Base-by-base conservation (phyloP, 2,329 filamentous ascomycete genomes). In the Emydomyces testavorans region DNA sequence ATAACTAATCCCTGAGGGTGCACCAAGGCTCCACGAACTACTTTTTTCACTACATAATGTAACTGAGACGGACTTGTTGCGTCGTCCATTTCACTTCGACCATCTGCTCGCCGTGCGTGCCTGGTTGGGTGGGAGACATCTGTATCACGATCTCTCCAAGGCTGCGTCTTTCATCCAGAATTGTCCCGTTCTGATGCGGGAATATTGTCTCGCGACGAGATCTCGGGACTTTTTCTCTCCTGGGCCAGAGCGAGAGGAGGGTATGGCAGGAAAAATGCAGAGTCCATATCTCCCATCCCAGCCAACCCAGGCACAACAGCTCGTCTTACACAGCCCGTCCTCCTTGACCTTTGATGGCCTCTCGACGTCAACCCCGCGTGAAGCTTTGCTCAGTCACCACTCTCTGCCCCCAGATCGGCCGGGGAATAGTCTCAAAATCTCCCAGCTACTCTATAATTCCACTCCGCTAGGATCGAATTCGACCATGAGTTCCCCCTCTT, bases 391-490 rank as follows among this genome's bases (percentile, higher is more conserved):
- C 59, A 39, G 60, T 62, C 48, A 58, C 52, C 36, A 53, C 56
- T 34, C 65, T 52, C 61, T 63, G 53, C 62, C 64, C 49, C 63
- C 65, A 32, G 65, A 62, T 54, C 62, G 64, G 51, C 61, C 65
- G 10, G 57, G 57, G 46, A 67, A 65, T 50, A 63, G 63, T 23
- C 54, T 70, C 57, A 62, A 63, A 29, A 68, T 69, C 62, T 57
- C 65, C 26, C 65, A 66, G 58, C 58, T 67, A 29, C 52, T 68
- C 37, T 66, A 69, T 50, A 64, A 61, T 13, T 56, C 65, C 48
- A 48, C 59, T 0, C 60, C 60, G 16, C 59, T 58, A n/a, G 46
- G 51, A 15, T 52, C 56, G 16, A 50, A 11, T 20, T 13, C 43
- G 6, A 21, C 43, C 6, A 4, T 31, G 4, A 46, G 15, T 51